phyloP scores from a whole-genome alignment of 495 filamentous ascomycete species.

The Hypomontagnella monticulosa region DNA sequence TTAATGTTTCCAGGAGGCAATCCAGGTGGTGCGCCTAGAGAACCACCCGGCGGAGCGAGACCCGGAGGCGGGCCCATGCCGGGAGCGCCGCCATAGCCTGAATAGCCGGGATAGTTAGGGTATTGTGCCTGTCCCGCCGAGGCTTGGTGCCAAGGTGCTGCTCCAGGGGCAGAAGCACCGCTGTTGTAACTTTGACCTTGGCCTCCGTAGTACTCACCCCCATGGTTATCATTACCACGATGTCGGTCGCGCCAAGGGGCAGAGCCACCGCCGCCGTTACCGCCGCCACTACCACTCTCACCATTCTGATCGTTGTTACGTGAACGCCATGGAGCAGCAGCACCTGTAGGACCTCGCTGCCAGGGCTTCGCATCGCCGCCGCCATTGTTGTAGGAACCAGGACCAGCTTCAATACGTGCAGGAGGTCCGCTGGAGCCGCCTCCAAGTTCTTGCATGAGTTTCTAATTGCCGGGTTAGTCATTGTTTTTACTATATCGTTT shows the following conservation, averaged over 20 bases:
- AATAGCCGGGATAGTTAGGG: slow-evolving; percentile 65
- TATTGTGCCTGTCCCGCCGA: slow-evolving; percentile 64
- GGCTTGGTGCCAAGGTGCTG: slow-evolving; percentile 77
- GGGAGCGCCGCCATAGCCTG: slow-evolving; percentile 68
- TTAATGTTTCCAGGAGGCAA: slow-evolving; percentile 62
- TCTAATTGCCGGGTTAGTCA: slow-evolving; percentile 58
- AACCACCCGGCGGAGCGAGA: slow-evolving; percentile 69
- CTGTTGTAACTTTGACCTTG: slow-evolving; percentile 53
- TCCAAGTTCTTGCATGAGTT: slow-evolving; percentile 97
- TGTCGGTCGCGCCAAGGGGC: slow-evolving; percentile 65
- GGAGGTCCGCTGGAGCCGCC: slow-evolving; percentile 75
- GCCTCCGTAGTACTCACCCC: slow-evolving; percentile 61
- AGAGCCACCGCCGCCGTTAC: slow-evolving; percentile 28
- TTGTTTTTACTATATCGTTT: slow-evolving; percentile 47
- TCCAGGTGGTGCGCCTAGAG: slow-evolving; percentile 68
- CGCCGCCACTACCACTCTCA: slow-evolving; percentile 31
- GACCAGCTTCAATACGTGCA: slow-evolving; percentile 88
- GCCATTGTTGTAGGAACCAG: slow-evolving; percentile 64
- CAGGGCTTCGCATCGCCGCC: slow-evolving; percentile 76
- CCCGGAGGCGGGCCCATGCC: slow-evolving; percentile 64
- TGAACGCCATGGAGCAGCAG: slow-evolving; percentile 79
- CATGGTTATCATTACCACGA: slow-evolving; percentile 49
- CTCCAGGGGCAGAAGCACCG: slow-evolving; percentile 58
- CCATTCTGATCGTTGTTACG: slow-evolving; percentile 55
- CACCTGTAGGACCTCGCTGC: slow-evolving; percentile 89